Evolutionary conservation across 2,329 filamentous ascomycete genomes (phyloP), one percentile per base, ranked within the genome.

Genomic region (Nemania abortiva): DNA sequence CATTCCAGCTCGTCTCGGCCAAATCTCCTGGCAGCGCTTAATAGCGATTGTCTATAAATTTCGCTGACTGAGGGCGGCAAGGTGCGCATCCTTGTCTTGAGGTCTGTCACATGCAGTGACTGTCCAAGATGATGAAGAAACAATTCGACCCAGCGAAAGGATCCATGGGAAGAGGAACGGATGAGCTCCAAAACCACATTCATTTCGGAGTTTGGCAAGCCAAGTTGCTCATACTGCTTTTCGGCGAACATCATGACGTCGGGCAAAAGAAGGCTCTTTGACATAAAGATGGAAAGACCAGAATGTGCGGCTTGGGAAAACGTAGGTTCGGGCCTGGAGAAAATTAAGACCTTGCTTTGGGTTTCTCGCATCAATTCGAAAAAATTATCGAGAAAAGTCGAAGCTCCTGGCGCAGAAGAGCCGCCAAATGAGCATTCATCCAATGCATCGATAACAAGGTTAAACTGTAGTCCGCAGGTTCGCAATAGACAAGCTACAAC

Each of bases 361-460:
- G 52, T 54, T 34, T 54, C 15, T 5, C 15, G 27, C 31, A 20
- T 34, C 29, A 54, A 54, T 54, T n/a, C 29, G 24, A 34, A 18
- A 3, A 54, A 24, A 54, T 18, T 34, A 31, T 54, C 52, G 11
- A 54, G 11, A 34, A 54, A 54, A 6, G 15, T 24, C n/a, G 27
- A n/a, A 24, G n/a, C 52, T 18, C 4, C 15, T 9, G 15, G 52
- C 24, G 1, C 6, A 3, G 15, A 15, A 54, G 52, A 34, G 52
- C 18, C 52, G 52, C 18, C 24, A 15, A 54, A 54, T 9, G 15
- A 54, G 18, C 52, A 54, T 54, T 54, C 52, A 34, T 54, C 52
- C 52, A 54, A 6, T 34, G 52, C 52, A 54, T 54, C 52, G 52
- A 54, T 54, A 11, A 54, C 15, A 20, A 54, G 9, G 52, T 34